A percentile compares a stretch with the other conserved stretches of the same genome.
phyloP scores from a whole-genome alignment of 148 eudicot species.

The Camellia japonica region DNA sequence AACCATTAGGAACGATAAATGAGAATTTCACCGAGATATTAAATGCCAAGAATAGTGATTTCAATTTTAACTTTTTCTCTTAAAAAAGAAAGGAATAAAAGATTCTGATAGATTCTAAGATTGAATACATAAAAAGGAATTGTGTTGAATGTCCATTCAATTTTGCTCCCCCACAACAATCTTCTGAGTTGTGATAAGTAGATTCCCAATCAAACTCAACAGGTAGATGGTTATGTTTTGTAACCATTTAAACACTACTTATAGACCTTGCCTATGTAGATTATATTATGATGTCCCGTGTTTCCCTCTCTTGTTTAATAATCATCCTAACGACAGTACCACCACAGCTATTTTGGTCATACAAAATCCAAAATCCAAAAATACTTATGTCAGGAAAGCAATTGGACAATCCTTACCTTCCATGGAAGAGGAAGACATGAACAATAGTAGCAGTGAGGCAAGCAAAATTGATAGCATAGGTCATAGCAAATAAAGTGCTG shows the following conservation, averaged over 20 bases:
- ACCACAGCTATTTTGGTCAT: not conserved
- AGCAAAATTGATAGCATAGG: slow-evolving; percentile 60
- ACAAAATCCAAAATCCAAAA: too few relatives aligned
- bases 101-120: not conserved
- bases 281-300: too few relatives aligned
- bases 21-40: not conserved
- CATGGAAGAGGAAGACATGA: slow-evolving; percentile 72
- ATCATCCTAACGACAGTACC: too few relatives aligned
- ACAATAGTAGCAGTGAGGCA: slow-evolving; percentile 58
- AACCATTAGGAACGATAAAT: not conserved
- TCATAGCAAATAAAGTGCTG: slow-evolving; percentile 49
- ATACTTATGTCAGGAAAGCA: not conserved
- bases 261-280: too few relatives aligned
- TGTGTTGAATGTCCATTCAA: not conserved
- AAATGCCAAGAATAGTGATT: slow-evolving; percentile 7
- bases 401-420: slow-evolving; percentile 40
- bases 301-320: too few relatives aligned
- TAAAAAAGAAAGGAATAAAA: not conserved
- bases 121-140: too few relatives aligned
- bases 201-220: too few relatives aligned
- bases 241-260: too few relatives aligned
- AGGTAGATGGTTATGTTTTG: too few relatives aligned
- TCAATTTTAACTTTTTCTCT: not conserved
- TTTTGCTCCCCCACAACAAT: not conserved
- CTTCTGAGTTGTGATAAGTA: not conserved